Base-by-base conservation (phyloP, 1,284 basidiomycete genomes). In the Cutaneotrichosporon sp. region DNA sequence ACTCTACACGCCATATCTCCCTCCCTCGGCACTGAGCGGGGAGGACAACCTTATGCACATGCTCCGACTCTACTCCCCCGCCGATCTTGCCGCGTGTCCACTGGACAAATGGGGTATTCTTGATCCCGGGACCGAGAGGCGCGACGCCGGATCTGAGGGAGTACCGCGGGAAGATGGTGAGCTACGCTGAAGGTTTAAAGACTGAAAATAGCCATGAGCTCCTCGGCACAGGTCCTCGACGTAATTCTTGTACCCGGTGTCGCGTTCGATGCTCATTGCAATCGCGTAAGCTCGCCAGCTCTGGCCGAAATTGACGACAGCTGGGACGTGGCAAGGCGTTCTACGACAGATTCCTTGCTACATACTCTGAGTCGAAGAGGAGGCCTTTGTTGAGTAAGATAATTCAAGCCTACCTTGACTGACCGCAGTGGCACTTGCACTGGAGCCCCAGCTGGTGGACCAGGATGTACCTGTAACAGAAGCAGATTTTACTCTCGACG, bases 41-140 rank as follows among this genome's bases (percentile, higher is more conserved):
- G 49, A 42, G 19, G 46, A 52, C 8, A 51, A 62, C 10, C 60
- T 62, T 29, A 75, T 75, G 74, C 56, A 61, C 20, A 73, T 75
- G 71, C 57, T 73, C 19, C 52, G 70, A 8, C 59, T 75, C 24
- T 73, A 75, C 53, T 66, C 67, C 2, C 25, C 46, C 0, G 55
- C 55, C 4, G 74, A 75, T 52, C 61, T 71, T 3, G 56, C 55
- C 1, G 32, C 17, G 14, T 72, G 71, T 51, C 65, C 66, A 7
- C 34, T 65, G 12, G 74, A 75, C 54, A 72, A 69, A 46, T 75
- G 74, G 74, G 74, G 72, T 1, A 75, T 75, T 16, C 52, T 73
- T 1, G 74, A 75, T 49, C 70, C 72, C 0, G 69, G 72, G 9
- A 43, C 52, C 14, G 32, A 46, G 16, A 55, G 71, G 11, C 47